Percentiles rank a stretch among this genome's conserved stretches.
These are phyloP conservation scores for Endogone sp. DNA, from an alignment of 192 early-diverging fungal species.

Conservation along the genomic window DNA sequence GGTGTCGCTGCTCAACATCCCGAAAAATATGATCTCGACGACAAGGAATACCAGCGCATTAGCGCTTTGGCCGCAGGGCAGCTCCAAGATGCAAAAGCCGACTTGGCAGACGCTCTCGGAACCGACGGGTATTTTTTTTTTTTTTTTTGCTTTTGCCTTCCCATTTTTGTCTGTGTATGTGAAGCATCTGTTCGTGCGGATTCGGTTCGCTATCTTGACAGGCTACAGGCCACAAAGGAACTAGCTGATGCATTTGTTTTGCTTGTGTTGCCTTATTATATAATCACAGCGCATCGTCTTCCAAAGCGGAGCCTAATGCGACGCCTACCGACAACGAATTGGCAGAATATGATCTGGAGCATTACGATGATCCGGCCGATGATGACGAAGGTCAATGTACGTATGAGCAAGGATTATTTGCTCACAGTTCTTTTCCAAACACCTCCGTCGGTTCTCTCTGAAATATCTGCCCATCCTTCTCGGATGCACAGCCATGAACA, in stretches of 20 bases:
- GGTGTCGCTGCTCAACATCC: constrained; percentile 87
- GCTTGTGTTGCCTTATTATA: too few relatives aligned
- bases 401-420: background rate
- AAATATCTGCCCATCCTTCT: too few relatives aligned
- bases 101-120: constrained; percentile 46
- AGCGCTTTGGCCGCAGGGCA: constrained; percentile 62
- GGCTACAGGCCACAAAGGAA: too few relatives aligned
- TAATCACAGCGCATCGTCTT: constrained; percentile 8
- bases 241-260: too few relatives aligned
- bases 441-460: background rate
- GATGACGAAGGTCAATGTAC: constrained; percentile 24
- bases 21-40: constrained; percentile 75
- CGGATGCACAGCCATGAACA: constrained; percentile 42
- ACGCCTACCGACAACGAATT: constrained; percentile 58
- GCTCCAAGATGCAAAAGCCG: constrained; percentile 59
- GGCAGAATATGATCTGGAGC: constrained; percentile 86
- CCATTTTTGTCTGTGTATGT: too few relatives aligned
- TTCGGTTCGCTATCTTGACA: too few relatives aligned
- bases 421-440: background rate
- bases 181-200: too few relatives aligned
- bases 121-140: constrained; percentile 22
- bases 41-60: constrained; percentile 86
- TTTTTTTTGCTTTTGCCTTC: constrained; percentile 7
- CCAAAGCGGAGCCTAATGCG: background rate
- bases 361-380: constrained; percentile 74